Base-by-base conservation (phyloP, 352 stramenopile species). In the Pythium aphanidermatum region DNA sequence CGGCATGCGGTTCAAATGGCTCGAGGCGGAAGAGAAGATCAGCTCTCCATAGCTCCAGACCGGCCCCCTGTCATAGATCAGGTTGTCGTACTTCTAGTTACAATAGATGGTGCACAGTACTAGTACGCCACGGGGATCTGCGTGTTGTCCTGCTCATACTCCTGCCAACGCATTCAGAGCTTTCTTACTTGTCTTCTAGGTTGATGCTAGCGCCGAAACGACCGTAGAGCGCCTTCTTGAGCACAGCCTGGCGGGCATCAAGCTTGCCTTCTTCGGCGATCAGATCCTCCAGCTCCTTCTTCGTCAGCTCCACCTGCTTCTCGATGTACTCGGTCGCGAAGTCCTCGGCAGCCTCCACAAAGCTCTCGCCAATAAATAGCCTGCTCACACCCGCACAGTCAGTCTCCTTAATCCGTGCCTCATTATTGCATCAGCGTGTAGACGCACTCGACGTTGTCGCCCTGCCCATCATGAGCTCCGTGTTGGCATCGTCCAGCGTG, bases 121-220 rank as follows among this genome's bases (percentile, higher is more conserved):
- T 34, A 34, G 11, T 11, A 14, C 14, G 29, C 10, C 14, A 14
- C 10, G 11, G 29, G 29, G 11, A 14, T 34, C 29, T 34, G 29
- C 14, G 11, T 33, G 9, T 11, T 16, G 34, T 41, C 9, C 10
- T 9, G 34, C 9, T 41, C 10, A 9, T 11, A 11, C 19, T 16
- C 10, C 20, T 16, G 34, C n/a, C n/a, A 41, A 8, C n/a, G n/a
- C 20, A 24, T 41, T 12, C 10, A 41, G n/a, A 41, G 34, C n/a
- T 7, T 29, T 21, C 23, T 47, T 83, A 94, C 62, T 83, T 94
- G 55, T 92, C 93, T 75, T 98, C 95, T 27, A 99, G 68, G 69
- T 99, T 97, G 51, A 99, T 99, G 51, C 78, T 96, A 49, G 95
- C 86, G 32, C 95, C 95, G 63, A 99, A 99, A 58, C 95, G 77